A percentile compares a stretch with the other conserved stretches of the same genome.
phyloP scores from a whole-genome alignment of 371 early-diverging fungal species.

The Coemansia sp. region DNA sequence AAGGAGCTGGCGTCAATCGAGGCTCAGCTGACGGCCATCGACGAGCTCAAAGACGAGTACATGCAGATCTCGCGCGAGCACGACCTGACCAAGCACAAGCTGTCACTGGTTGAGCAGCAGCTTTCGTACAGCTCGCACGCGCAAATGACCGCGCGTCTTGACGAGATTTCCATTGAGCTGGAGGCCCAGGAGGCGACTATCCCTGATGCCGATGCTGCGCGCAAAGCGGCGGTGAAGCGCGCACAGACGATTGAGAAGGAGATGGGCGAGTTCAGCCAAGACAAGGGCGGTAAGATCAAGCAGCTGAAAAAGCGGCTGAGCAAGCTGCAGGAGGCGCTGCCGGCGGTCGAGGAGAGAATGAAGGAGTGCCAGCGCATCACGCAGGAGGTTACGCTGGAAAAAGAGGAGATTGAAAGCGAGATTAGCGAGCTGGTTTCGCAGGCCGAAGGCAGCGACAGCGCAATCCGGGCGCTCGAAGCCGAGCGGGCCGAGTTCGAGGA shows the following conservation, averaged over 20 bases:
- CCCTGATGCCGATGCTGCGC: constrained; percentile 25
- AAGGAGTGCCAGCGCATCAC: constrained; percentile 55
- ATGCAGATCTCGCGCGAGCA: constrained; percentile 58
- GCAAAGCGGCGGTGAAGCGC: constrained; percentile 22
- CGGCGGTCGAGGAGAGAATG: constrained; percentile 57
- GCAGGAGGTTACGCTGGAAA: constrained; percentile 57
- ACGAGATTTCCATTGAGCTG: constrained; percentile 40
- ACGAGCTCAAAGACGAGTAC: constrained; percentile 55
- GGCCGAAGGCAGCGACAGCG: constrained; percentile 29
- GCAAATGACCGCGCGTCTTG: constrained; percentile 41
- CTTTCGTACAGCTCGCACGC: constrained; percentile 68
- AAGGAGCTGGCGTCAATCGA: constrained; percentile 55
- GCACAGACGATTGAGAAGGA: constrained; percentile 73
- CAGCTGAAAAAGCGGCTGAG: constrained; percentile 71
- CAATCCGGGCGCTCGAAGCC: constrained; percentile 26
- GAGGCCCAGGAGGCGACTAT: constrained; percentile 29
- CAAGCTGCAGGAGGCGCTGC: constrained; percentile 48
- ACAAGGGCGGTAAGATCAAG: constrained; percentile 81
- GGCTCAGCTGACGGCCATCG: constrained; percentile 54
- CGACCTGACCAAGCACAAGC: constrained; percentile 74
- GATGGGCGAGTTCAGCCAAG: constrained; percentile 82
- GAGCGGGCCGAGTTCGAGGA: constrained; percentile 40
- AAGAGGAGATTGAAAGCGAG: constrained; percentile 49
- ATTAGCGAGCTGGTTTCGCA: constrained; percentile 34
- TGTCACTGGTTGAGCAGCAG: constrained; percentile 67